These are phyloP conservation scores for Cladosporium oxysporum DNA, from an alignment of 2,329 filamentous ascomycete genomes.

Conservation along the genomic window DNA sequence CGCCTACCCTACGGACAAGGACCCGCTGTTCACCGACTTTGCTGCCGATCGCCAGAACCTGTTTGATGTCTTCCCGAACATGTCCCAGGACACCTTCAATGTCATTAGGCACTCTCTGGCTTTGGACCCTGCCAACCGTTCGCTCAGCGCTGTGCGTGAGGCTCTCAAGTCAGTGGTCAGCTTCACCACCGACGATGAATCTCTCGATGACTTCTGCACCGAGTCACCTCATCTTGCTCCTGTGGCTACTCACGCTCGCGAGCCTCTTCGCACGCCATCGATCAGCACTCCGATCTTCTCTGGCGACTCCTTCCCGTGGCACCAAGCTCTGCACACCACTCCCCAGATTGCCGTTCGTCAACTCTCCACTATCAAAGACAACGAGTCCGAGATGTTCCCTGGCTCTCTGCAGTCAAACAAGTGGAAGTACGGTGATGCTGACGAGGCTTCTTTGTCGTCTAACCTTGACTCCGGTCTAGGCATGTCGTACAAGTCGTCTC, in stretches of 20 bases:
- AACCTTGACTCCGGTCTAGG: conserved; percentile 81
- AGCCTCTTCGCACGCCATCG: conserved; percentile 92
- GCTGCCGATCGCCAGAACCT: conserved; percentile 90
- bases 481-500: conserved; percentile 75
- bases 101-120: conserved; percentile 89
- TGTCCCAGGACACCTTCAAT: conserved; percentile 98
- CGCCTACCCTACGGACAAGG: conserved; percentile 83
- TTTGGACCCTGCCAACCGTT: conserved; percentile 86
- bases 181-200: conserved; percentile 93
- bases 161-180: conserved; percentile 77
- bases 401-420: conserved; percentile 66
- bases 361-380: conserved; percentile 80
- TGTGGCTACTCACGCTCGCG: conserved; percentile 76
- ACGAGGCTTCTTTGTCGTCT: conserved; percentile 81
- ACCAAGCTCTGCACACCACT: conserved; percentile 80
- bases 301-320: conserved; percentile 87
- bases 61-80: conserved; percentile 96
- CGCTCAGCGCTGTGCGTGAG: conserved; percentile 73
- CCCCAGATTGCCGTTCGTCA: conserved; percentile 73
- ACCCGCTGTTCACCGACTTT: conserved; percentile 91
- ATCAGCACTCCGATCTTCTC: conserved; percentile 83
- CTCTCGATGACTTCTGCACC: conserved; percentile 89
- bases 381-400: conserved; percentile 83
- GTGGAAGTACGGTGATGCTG: conserved; percentile 73
- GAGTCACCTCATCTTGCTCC: conserved; percentile 71